These are phyloP conservation scores for Xylariaceae sp. DNA, from an alignment of 2,329 filamentous ascomycete species.

Conservation along the genomic window DNA sequence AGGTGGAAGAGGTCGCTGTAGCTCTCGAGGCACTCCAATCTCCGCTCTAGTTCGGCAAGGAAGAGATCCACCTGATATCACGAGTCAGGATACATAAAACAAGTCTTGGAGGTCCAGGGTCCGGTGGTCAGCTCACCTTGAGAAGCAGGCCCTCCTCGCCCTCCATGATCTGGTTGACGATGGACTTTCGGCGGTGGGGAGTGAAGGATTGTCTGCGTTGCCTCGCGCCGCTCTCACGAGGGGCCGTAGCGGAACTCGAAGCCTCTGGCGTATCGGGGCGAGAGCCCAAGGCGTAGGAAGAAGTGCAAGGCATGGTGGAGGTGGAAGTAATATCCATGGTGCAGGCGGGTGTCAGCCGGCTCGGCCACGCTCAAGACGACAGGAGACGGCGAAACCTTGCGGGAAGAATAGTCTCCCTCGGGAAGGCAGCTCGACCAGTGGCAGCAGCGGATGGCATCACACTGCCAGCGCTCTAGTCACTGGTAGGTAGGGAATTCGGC, in stretches of 20 bases:
- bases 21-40: conserved; percentile 80
- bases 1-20: conserved; percentile 71
- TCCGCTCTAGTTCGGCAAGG: conserved; percentile 75
- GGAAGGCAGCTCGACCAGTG: conserved; percentile 9
- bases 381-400: neutral
- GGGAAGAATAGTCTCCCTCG: neutral
- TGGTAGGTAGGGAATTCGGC: too few relatives aligned
- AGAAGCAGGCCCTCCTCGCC: conserved; percentile 54
- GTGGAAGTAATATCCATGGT: conserved; percentile 6
- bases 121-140: conserved; percentile 36
- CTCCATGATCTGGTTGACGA: conserved; percentile 55
- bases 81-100: neutral
- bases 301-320: conserved; percentile 23
- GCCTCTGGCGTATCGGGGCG: conserved; percentile 29
- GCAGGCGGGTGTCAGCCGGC: neutral
- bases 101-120: neutral
- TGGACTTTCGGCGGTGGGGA: conserved; percentile 46
- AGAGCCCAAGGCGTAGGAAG: conserved; percentile 20
- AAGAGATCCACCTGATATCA: conserved; percentile 64
- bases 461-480: too few relatives aligned
- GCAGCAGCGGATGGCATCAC: conserved; percentile 4
- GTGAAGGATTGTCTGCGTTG: conserved; percentile 46
- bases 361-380: neutral
- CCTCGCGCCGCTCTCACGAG: conserved; percentile 22
- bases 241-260: conserved; percentile 33